Evolutionary conservation across 305 asterid genomes (phyloP).

Genomic region (Plantago rigida): DNA sequence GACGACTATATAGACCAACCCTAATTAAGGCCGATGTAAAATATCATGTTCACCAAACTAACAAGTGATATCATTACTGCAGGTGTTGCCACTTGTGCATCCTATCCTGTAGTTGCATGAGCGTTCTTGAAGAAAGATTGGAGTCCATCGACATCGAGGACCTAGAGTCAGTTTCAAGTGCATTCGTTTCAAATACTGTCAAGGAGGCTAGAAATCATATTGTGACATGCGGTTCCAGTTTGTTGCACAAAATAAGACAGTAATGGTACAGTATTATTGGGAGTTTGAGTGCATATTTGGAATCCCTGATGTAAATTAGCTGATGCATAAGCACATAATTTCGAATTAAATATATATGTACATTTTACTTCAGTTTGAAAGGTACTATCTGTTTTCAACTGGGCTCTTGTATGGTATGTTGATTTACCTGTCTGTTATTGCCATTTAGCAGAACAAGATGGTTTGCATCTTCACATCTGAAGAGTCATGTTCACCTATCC

Average conservation of each 20-base stretch:
- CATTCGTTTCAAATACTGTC: conserved; percentile 12
- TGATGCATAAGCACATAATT: not conserved
- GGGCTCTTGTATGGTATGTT: no score
- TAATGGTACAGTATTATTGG: not conserved
- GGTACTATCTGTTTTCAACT: no score
- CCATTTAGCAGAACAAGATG: no score
- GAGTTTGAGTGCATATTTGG: not conserved
- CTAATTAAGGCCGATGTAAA: conserved; percentile 3
- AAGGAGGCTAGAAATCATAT: not conserved
- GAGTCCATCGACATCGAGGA: not conserved
- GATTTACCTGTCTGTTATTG: no score
- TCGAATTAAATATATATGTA: not conserved
- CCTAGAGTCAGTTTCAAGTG: conserved; percentile 16
- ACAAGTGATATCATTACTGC: conserved; percentile 7
- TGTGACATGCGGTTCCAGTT: conserved; percentile 19
- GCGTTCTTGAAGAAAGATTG: conserved; percentile 11
- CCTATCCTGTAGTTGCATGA: conserved; percentile 61
- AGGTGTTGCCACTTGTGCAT: conserved; percentile 86
- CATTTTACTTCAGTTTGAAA: no score
- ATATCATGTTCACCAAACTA: not conserved
- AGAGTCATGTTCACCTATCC: no score
- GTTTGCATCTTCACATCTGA: no score
- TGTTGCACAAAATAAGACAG: conserved; percentile 28
- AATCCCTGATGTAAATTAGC: not conserved
- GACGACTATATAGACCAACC: not conserved